Percentiles rank a stretch among this genome's conserved stretches.
Conservation (phyloP, 2,329 filamentous ascomycete genomes). For the Cladosporium sp. region DNA sequence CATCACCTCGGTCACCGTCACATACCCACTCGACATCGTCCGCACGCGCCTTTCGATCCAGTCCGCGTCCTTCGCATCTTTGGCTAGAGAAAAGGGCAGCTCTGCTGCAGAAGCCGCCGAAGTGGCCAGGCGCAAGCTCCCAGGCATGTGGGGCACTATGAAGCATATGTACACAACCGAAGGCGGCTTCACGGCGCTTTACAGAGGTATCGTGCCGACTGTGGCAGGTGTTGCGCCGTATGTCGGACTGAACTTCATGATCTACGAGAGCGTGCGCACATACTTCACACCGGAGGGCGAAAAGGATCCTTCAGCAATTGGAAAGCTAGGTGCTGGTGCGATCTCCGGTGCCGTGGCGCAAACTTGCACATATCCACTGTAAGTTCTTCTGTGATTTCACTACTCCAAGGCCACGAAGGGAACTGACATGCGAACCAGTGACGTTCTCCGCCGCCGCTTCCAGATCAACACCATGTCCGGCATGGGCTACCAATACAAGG, state of each 20-base stretch:
- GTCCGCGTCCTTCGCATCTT: slow-evolving; percentile 85
- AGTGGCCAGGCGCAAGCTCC: slow-evolving; percentile 60
- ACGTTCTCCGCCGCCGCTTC: slow-evolving; percentile 88
- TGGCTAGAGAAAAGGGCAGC: slow-evolving; percentile 53
- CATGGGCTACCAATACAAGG: slow-evolving; percentile 94
- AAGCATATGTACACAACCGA: slow-evolving; percentile 84
- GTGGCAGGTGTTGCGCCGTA: slow-evolving; percentile 95
- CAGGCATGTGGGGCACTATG: slow-evolving; percentile 91
- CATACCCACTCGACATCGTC: slow-evolving; percentile 96
- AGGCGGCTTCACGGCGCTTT: slow-evolving; percentile 81
- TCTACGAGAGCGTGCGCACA: slow-evolving; percentile 84
- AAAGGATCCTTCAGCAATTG: slow-evolving; percentile 72
- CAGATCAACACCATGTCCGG: slow-evolving; percentile 99
- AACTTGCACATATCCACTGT: slow-evolving; percentile 98
- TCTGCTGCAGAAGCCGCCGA: slow-evolving; percentile 36
- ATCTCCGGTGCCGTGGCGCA: slow-evolving; percentile 96
- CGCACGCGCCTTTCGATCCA: slow-evolving; percentile 94
- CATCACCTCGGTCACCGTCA: slow-evolving; percentile 91
- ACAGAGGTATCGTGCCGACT: slow-evolving; percentile 90
- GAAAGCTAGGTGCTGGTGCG: slow-evolving; percentile 86
- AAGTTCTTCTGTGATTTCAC: slow-evolving; percentile 42
- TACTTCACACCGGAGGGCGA: slow-evolving; percentile 86
- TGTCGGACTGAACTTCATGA: slow-evolving; percentile 98
- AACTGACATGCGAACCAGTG: slow-evolving; percentile 51
- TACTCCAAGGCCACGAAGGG: neutral